Percentiles rank a stretch among this genome's conserved stretches.
phyloP scores from a whole-genome alignment of 306 rosid genomes.

The Malus sieversii region DNA sequence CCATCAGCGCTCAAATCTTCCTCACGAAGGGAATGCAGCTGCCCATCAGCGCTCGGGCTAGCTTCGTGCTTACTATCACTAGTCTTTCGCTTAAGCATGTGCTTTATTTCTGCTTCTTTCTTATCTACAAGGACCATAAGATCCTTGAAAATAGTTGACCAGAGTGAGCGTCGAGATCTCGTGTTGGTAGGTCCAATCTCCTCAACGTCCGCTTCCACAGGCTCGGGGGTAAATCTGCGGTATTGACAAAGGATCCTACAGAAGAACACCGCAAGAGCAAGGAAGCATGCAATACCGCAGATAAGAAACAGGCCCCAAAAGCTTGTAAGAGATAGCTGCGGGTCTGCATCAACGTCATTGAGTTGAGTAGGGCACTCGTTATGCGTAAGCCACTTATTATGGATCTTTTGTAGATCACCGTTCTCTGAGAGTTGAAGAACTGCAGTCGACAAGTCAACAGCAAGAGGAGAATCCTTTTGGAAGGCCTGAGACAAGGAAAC shows the following conservation, averaged over 20 bases:
- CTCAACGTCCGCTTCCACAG: constrained; percentile 19
- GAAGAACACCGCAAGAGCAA: constrained; percentile 46
- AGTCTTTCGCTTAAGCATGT: constrained; percentile 40
- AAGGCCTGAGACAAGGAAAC: constrained; percentile 48
- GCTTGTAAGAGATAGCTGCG: constrained; percentile 45
- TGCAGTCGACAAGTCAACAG: constrained; percentile 77
- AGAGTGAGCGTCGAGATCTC: constrained; percentile 19
- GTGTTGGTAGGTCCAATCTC: constrained; percentile 20
- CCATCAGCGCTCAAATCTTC: constrained; percentile 14
- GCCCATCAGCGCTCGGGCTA: constrained; percentile 23
- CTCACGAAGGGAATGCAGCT: constrained; percentile 8
- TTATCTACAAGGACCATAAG: constrained; percentile 50
- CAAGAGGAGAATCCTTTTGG: constrained; percentile 88
- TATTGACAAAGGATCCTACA: constrained; percentile 42
- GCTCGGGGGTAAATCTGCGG: constrained; percentile 37
- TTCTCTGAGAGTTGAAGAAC: constrained; percentile 87
- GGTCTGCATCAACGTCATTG: constrained; percentile 25
- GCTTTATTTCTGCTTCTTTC: constrained; percentile 58
- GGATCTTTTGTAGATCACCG: constrained; percentile 71
- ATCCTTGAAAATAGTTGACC: constrained; percentile 39
- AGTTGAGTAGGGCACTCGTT: constrained; percentile 28
- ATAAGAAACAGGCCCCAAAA: constrained; percentile 86
- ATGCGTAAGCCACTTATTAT: constrained; percentile 59
- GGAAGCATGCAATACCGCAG: constrained; percentile 46
- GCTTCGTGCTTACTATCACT: constrained; percentile 27